These are phyloP conservation scores for Paramicrosporidium saccamoebae DNA, from an alignment of 371 early-diverging fungal genomes.

Conservation along the genomic window DNA sequence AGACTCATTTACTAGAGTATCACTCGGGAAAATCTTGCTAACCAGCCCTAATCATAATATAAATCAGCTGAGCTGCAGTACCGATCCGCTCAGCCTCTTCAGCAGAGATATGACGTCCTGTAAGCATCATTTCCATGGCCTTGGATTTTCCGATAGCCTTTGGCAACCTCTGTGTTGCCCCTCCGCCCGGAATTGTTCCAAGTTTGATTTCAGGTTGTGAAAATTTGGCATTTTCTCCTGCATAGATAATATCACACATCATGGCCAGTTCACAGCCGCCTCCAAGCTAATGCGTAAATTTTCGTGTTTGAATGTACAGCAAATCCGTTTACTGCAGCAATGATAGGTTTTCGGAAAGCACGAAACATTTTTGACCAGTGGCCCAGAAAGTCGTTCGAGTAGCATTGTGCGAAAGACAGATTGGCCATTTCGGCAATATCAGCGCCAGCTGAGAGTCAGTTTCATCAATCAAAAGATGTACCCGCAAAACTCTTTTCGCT, in stretches of 20 bases:
- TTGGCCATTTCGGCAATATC: conserved; percentile 94
- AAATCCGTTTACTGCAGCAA: conserved; percentile 88
- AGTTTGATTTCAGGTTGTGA: conserved; percentile 95
- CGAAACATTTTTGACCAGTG: conserved; percentile 66
- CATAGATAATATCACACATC: conserved; percentile 96
- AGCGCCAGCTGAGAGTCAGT: conserved; percentile 41
- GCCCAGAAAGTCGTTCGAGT: conserved; percentile 56
- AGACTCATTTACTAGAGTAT: conserved; percentile 50
- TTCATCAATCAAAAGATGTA: not conserved
- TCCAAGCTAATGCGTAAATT: conserved; percentile 22
- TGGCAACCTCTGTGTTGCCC: conserved; percentile 64
- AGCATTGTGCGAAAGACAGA: conserved; percentile 42
- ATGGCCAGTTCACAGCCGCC: conserved; percentile 95
- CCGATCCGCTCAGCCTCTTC: conserved; percentile 51
- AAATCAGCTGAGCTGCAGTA: conserved; percentile 1
- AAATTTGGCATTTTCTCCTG: conserved; percentile 80
- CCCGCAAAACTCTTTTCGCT: conserved; percentile 70
- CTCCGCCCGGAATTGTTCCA: conserved; percentile 65
- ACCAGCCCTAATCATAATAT: conserved; percentile 19
- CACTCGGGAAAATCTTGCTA: conserved; percentile 57
- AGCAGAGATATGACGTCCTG: conserved; percentile 57
- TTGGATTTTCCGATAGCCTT: conserved; percentile 85
- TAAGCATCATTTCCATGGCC: conserved; percentile 85
- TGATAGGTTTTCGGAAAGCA: conserved; percentile 66
- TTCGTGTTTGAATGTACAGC: conserved; percentile 58